Evolutionary conservation across 1,284 basidiomycete genomes (phyloP).

Genomic region (Porphyrellus sp.): DNA sequence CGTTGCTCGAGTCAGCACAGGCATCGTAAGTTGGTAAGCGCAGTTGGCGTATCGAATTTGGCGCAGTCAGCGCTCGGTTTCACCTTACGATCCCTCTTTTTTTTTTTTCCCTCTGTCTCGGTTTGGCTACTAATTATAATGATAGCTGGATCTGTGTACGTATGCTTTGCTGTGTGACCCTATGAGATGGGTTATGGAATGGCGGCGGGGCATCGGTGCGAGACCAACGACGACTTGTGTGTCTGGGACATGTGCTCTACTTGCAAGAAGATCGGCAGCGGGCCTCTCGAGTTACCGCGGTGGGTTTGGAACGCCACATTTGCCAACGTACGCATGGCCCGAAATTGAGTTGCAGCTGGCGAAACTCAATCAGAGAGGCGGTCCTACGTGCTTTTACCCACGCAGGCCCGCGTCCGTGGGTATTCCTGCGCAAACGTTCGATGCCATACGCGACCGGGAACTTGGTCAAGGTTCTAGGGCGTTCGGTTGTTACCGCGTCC

Average conservation of each 20-base stretch:
- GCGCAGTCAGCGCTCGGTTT: no score
- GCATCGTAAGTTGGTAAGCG: no score
- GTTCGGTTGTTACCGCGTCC: not conserved
- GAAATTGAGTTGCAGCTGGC: conserved; percentile 19
- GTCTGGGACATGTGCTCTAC: not conserved
- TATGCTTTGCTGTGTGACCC: not conserved
- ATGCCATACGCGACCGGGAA: not conserved
- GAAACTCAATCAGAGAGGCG: conserved; percentile 19
- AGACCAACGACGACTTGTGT: no score
- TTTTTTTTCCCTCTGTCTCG: no score
- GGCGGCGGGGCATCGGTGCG: not conserved
- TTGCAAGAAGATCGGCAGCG: not conserved
- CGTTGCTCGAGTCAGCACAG: not conserved
- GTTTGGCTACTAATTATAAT: no score
- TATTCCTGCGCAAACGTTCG: not conserved
- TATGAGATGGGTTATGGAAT: not conserved
- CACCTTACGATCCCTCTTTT: no score
- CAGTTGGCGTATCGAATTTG: no score
- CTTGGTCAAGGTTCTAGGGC: not conserved
- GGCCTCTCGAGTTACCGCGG: not conserved
- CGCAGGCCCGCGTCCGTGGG: conserved; percentile 2
- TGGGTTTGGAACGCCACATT: not conserved
- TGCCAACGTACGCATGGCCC: conserved; percentile 1
- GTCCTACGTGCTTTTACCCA: conserved; percentile 15
- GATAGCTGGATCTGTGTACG: not conserved